phyloP scores from a whole-genome alignment of 2,329 filamentous ascomycete genomes.

The Botrytis tulipae region DNA sequence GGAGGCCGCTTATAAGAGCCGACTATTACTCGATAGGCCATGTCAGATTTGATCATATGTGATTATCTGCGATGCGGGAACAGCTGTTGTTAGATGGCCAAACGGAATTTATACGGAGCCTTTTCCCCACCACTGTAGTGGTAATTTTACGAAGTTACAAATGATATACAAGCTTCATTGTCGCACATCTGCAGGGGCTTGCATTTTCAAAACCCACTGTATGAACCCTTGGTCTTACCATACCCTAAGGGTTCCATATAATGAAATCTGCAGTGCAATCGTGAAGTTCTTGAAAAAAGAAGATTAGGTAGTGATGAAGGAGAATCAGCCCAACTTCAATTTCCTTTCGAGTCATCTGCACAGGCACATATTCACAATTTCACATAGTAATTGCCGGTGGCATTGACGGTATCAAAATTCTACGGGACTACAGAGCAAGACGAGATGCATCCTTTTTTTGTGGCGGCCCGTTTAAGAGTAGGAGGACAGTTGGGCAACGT shows the following conservation, averaged over 20 bases:
- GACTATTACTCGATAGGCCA: not conserved
- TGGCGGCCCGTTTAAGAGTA: not conserved
- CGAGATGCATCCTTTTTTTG: not conserved
- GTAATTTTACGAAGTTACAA: not conserved
- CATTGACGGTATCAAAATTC: not conserved
- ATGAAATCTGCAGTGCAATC: not conserved
- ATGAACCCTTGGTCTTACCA: constrained; percentile 7
- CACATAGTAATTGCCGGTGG: not conserved
- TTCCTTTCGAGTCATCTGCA: not conserved
- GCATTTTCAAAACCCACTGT: not conserved
- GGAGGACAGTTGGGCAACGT: not conserved
- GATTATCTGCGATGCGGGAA: not conserved
- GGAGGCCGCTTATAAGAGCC: no score
- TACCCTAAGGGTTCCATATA: not conserved
- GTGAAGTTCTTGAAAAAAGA: not conserved
- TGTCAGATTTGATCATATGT: not conserved
- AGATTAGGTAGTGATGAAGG: not conserved
- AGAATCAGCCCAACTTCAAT: not conserved
- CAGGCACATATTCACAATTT: not conserved
- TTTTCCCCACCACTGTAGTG: not conserved
- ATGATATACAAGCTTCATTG: not conserved
- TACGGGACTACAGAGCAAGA: not conserved
- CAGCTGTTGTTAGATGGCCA: not conserved
- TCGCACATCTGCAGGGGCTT: not conserved
- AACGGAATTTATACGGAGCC: constrained; percentile 8